Evolutionary conservation across 140 eudicot genomes (phyloP).

Genomic region (Flaveria floridana): DNA sequence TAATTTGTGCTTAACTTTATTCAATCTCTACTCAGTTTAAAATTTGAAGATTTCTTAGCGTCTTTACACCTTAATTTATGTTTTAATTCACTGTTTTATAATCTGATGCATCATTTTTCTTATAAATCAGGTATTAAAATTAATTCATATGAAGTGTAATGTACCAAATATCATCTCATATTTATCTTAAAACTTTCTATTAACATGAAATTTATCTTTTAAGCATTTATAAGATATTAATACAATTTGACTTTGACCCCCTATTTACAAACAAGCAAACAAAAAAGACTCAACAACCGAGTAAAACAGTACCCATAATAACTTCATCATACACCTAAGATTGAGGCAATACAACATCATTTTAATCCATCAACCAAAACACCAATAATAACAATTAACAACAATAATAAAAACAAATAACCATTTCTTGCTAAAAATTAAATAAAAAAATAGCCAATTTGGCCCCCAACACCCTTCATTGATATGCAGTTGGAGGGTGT

Average conservation of each 20-base stretch:
- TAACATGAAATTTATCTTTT: neutral
- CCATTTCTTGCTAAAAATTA: too few species aligned
- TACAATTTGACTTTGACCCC: slow-evolving; percentile 13
- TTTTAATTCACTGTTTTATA: too few species aligned
- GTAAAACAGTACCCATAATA: neutral
- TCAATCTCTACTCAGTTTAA: too few species aligned
- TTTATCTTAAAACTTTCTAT: neutral
- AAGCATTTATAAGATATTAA: neutral
- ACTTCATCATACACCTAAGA: slow-evolving; percentile 3
- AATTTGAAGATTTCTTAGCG: too few species aligned
- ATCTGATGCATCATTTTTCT: too few species aligned
- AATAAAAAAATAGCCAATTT: neutral
- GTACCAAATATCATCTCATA: neutral
- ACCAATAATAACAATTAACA: neutral
- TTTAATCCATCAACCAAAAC: neutral
- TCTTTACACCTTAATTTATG: too few species aligned
- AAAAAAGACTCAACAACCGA: neutral
- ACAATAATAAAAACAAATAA: neutral
- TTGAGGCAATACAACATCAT: neutral
- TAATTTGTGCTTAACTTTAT: too few species aligned
- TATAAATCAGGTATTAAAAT: too few species aligned
- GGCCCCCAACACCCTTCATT: slow-evolving; percentile 13
- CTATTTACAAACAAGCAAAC: neutral
- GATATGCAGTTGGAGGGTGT: slow-evolving; percentile 38
- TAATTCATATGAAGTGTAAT: too few species aligned